Base-by-base conservation (phyloP, 2,329 filamentous ascomycete genomes). In the Botrytis galanthina region DNA sequence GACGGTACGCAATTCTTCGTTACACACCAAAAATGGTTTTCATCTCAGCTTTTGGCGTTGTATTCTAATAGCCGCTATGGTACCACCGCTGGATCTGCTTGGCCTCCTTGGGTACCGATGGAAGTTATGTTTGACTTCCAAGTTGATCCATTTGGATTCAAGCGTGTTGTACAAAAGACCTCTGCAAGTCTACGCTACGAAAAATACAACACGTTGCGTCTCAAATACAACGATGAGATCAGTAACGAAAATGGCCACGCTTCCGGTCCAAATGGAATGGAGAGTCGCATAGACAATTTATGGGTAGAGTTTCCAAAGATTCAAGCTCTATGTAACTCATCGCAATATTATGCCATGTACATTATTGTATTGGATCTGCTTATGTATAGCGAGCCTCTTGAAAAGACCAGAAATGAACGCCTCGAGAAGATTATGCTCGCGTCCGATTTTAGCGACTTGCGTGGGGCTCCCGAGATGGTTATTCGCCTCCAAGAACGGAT, bases 1-100 rank as follows among this genome's bases (percentile, higher is more conserved):
- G 96, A 99, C 83, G 97, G 95, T 80, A 92, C 97, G 42, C 96
- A 99, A 81, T 98, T 99, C 83, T 99, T 99, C 78, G 95, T 99
- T 68, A 96, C 95, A 0, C 95, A 95, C 75, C 93, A 95, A 79
- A 97, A 97, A 84, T 96, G 92, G 81, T 95, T 99, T 82, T 88
- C 89, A 20, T 92, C 92, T 16, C 92, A 93, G 75, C 89, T 97
- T 76, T 87, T 98, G 71, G 94, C 96, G 71, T 92, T 97, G 86
- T 98, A 99, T 81, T 95, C 95, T 35, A 95, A 94, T 71, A 97
- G 95, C 82, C 92, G 91, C 74, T 99, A 99, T 80, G 97, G 97
- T 54, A 92, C 94, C 44, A 90, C 93, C 59, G 87, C 89, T 51
- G 94, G 94, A 16, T 93, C 94, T 4, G 91, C 93, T 26, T 99